phyloP scores from a whole-genome alignment of 2,329 filamentous ascomycete species.

The Lomentospora prolificans region DNA sequence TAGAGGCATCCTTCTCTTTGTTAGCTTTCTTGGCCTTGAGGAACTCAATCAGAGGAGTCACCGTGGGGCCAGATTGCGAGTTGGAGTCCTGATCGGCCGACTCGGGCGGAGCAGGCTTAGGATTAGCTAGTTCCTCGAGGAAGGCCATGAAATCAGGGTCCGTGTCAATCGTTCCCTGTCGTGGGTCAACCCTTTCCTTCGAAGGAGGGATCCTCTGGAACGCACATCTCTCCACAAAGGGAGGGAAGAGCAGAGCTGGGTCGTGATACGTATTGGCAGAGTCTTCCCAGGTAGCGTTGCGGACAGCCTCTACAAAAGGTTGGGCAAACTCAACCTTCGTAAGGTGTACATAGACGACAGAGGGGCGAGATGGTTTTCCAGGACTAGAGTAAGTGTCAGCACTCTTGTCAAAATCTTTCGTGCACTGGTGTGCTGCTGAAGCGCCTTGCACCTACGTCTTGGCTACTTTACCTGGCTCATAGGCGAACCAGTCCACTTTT shows the following conservation, averaged over 20 bases:
- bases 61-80: slow-evolving; percentile 23
- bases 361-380: slow-evolving; percentile 75
- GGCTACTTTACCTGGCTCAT: slow-evolving; percentile 58
- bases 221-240: slow-evolving; percentile 69
- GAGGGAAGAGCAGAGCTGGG: slow-evolving; percentile 65
- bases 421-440: background rate
- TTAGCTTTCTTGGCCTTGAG: slow-evolving; percentile 87
- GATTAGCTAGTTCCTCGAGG: slow-evolving; percentile 60
- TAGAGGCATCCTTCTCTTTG: slow-evolving; percentile 47
- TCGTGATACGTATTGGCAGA: slow-evolving; percentile 66
- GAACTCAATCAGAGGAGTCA: slow-evolving; percentile 82
- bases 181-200: slow-evolving; percentile 67
- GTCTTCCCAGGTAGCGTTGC: slow-evolving; percentile 65
- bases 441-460: slow-evolving; percentile 26
- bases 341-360: slow-evolving; percentile 75
- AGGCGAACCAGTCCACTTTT: slow-evolving; percentile 77
- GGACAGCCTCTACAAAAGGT: slow-evolving; percentile 60
- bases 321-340: slow-evolving; percentile 59
- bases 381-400: slow-evolving; percentile 38
- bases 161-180: slow-evolving; percentile 92
- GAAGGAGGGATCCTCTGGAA: slow-evolving; percentile 74
- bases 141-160: slow-evolving; percentile 94
- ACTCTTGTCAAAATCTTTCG: slow-evolving; percentile 5
- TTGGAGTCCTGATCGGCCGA: slow-evolving; percentile 39
- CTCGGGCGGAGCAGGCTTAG: slow-evolving; percentile 50